phyloP scores from a whole-genome alignment of 2,329 filamentous ascomycete species.

The Cladophialophora psammophila region DNA sequence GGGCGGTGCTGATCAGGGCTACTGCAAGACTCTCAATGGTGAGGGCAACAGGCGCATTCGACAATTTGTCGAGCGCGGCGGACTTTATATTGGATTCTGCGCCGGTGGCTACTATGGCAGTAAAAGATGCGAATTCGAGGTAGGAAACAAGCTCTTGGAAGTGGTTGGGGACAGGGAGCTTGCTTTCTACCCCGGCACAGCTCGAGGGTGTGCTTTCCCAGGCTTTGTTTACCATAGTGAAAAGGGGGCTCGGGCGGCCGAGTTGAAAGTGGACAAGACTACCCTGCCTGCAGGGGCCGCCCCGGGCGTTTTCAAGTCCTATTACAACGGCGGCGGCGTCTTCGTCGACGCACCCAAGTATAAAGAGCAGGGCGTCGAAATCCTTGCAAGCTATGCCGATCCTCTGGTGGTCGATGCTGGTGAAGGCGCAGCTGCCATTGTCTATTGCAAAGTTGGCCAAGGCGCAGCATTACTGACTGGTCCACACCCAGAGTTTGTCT shows the following conservation, averaged over 20 bases:
- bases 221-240: constrained; percentile 94
- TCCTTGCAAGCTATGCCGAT: constrained; percentile 81
- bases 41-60: constrained; percentile 83
- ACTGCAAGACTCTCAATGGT: constrained; percentile 87
- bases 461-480: constrained; percentile 82
- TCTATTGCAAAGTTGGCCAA: constrained; percentile 82
- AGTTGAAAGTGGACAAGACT: constrained; percentile 69
- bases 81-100: constrained; percentile 88
- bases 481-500: constrained; percentile 84
- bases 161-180: constrained; percentile 87
- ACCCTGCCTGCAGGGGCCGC: constrained; percentile 63
- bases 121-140: constrained; percentile 86
- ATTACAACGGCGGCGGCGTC: constrained; percentile 94
- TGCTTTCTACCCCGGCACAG: constrained; percentile 84
- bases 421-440: constrained; percentile 75
- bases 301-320: constrained; percentile 72
- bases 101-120: constrained; percentile 93
- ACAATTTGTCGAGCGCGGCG: constrained; percentile 85
- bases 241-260: constrained; percentile 76
- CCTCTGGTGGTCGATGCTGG: constrained; percentile 78
- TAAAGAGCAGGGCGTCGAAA: constrained; percentile 71
- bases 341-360: constrained; percentile 80
- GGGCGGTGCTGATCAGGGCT: constrained; percentile 91
- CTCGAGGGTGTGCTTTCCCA: constrained; percentile 83
- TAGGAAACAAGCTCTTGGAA: constrained; percentile 79